Conservation (phyloP, 2,329 filamentous ascomycete genomes). For the Fusarium graminum region DNA sequence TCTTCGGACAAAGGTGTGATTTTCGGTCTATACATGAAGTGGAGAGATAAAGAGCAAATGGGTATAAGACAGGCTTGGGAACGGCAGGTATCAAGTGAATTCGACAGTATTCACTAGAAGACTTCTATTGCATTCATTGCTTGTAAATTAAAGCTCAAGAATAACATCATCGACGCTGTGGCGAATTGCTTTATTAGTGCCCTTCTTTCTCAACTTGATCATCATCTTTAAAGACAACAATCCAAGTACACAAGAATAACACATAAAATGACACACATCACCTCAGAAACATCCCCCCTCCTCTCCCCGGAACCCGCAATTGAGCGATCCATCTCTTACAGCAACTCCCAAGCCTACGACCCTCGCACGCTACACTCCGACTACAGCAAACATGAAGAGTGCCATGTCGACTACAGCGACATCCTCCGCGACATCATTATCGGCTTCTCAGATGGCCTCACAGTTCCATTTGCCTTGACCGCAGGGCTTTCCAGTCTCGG, state of each 20-base stretch:
- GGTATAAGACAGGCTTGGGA: slow-evolving; percentile 35
- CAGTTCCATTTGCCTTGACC: slow-evolving; percentile 83
- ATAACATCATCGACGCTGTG: slow-evolving; percentile 3
- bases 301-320: slow-evolving; percentile 51
- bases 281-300: slow-evolving; percentile 52
- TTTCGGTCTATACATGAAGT: slow-evolving; percentile 24
- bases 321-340: slow-evolving; percentile 47
- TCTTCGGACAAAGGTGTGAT: slow-evolving; percentile 23
- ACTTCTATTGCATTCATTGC: slow-evolving; percentile 3
- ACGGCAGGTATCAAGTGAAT: slow-evolving; percentile 1
- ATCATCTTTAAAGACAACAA: slow-evolving; percentile 12
- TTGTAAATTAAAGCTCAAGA: slow-evolving; percentile 12
- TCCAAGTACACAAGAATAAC: background rate
- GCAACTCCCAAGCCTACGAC: slow-evolving; percentile 34
- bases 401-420: slow-evolving; percentile 56
- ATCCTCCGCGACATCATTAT: slow-evolving; percentile 76
- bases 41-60: slow-evolving; percentile 30
- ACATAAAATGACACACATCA: slow-evolving; percentile 42
- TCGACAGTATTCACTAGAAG: slow-evolving; percentile 7
- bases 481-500: slow-evolving; percentile 77
- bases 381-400: slow-evolving; percentile 41
- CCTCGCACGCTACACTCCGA: slow-evolving; percentile 43
- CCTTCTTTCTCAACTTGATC: background rate
- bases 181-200: slow-evolving; percentile 18
- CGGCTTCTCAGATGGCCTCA: slow-evolving; percentile 82